Percentiles rank a stretch among this genome's conserved stretches.
Evolutionary conservation across 495 filamentous ascomycete species (phyloP).

Genomic region (Xylaria curta): DNA sequence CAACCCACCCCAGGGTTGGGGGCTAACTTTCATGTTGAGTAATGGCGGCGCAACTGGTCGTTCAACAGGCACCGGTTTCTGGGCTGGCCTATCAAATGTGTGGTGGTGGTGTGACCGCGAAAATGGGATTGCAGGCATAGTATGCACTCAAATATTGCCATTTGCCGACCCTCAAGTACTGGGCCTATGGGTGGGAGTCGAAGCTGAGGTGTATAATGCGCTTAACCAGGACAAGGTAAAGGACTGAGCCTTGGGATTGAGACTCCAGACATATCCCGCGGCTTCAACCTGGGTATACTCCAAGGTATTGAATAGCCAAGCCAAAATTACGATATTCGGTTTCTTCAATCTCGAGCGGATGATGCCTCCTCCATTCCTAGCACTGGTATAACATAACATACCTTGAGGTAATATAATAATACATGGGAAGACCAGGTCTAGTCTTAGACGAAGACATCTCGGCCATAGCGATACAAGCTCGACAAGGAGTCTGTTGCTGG

Average conservation of each 20-base stretch:
- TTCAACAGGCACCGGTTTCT: slow-evolving; percentile 53
- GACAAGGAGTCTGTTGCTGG: too few relatives aligned
- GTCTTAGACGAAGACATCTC: too few relatives aligned
- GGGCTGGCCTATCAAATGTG: slow-evolving; percentile 64
- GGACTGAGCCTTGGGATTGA: neutral
- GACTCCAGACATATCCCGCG: neutral
- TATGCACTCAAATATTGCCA: slow-evolving; percentile 64
- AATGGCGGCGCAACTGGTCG: slow-evolving; percentile 54
- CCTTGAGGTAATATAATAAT: too few relatives aligned
- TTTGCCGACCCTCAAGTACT: slow-evolving; percentile 57
- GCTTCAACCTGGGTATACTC: neutral
- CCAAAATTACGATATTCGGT: neutral
- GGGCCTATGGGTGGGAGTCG: slow-evolving; percentile 47
- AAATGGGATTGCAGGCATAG: slow-evolving; percentile 63
- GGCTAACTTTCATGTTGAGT: slow-evolving; percentile 59
- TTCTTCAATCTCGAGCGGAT: neutral
- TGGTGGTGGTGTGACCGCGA: slow-evolving; percentile 68
- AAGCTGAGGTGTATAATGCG: slow-evolving; percentile 44
- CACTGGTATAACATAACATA: too few relatives aligned
- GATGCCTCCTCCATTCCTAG: too few relatives aligned
- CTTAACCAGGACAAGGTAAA: neutral
- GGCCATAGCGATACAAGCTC: too few relatives aligned
- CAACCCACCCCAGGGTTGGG: slow-evolving; percentile 65
- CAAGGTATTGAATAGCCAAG: neutral
- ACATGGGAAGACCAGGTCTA: too few relatives aligned